Base-by-base conservation (phyloP, 306 rosid species). In the Prunus davidiana region DNA sequence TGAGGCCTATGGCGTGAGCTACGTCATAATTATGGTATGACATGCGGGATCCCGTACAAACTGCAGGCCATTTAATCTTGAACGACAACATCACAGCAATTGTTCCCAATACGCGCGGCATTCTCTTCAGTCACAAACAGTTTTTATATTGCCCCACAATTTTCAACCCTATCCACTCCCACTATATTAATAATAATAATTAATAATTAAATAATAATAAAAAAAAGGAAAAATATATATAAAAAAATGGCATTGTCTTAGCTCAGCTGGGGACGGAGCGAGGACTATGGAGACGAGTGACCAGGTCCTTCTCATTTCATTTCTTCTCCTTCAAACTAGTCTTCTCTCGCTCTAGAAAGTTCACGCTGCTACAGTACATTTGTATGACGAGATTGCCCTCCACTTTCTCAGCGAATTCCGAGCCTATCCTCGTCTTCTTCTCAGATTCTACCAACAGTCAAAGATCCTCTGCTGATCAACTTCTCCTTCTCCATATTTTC, bases 381-480 rank as follows among this genome's bases (percentile, higher is more conserved):
- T 43, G 22, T 38, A 18, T 57, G 80, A 77, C 85, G 78, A 77
- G 67, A 76, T 62, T 82, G 32, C 82, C 86, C 86, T 76, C 74
- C n/a, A 1, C 32, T 46, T 69, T 30, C 15, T 12, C 16, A 24
- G 46, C 55, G 15, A 72, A 62, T 64, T 16, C 46, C 82, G 56
- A 69, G 50, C 66, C 32, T 12, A 32, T 73, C 86, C 75, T 28
- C 57, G 47, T 75, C 55, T 55, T 46, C 71, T 54, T 65, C 64
- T 64, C 34, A 61, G 86, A 79, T 82, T 80, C 84, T 72, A 67
- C 55, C 82, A 76, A 64, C 81, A 69, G 84, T 82, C 84, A 82
- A 82, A 85, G 79, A 77, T 79, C 62, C 86, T 85, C 75, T 43
- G 51, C 60, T 69, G 76, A 79, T 76, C 86, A 46, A 72, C 80